Evolutionary conservation across 768 basidiomycete genomes (phyloP).

Genomic region (Gyrodon lividus): DNA sequence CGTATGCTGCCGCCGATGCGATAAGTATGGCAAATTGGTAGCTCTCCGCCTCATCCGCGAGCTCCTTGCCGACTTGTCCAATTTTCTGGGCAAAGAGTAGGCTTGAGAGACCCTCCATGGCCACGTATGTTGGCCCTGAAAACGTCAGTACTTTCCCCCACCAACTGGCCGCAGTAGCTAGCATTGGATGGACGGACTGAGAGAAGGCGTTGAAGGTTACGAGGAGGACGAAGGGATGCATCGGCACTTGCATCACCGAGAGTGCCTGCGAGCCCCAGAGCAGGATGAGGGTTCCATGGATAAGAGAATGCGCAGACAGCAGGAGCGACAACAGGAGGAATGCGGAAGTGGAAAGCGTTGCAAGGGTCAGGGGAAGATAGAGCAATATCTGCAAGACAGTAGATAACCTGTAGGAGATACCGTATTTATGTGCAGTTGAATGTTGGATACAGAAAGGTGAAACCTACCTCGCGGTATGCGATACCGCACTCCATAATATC

Average conservation of each 20-base stretch:
- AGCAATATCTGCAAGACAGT: constrained; percentile 80
- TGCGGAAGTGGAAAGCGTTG: constrained; percentile 75
- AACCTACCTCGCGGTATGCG: constrained; percentile 58
- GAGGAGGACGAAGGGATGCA: constrained; percentile 84
- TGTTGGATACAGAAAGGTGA: background rate
- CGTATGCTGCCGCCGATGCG: constrained; percentile 75
- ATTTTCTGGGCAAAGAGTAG: constrained; percentile 79
- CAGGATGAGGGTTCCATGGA: constrained; percentile 77
- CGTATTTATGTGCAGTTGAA: constrained; percentile 2
- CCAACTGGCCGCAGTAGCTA: constrained; percentile 56
- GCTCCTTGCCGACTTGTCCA: constrained; percentile 71
- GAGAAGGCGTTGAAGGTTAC: constrained; percentile 86
- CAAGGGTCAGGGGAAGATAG: constrained; percentile 81
- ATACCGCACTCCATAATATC: constrained; percentile 64
- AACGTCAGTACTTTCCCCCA: constrained; percentile 74
- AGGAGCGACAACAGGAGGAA: constrained; percentile 82
- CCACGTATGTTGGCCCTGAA: constrained; percentile 76
- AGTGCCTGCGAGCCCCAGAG: constrained; percentile 70
- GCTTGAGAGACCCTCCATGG: constrained; percentile 82
- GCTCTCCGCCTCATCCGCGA: constrained; percentile 69
- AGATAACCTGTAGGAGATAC: constrained; percentile 49
- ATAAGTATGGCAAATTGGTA: constrained; percentile 79
- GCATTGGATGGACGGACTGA: constrained; percentile 54
- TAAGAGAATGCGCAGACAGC: constrained; percentile 70
- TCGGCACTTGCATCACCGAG: constrained; percentile 78